phyloP scores from a whole-genome alignment of 345 rosid genomes.

The Eucalyptus sp. region DNA sequence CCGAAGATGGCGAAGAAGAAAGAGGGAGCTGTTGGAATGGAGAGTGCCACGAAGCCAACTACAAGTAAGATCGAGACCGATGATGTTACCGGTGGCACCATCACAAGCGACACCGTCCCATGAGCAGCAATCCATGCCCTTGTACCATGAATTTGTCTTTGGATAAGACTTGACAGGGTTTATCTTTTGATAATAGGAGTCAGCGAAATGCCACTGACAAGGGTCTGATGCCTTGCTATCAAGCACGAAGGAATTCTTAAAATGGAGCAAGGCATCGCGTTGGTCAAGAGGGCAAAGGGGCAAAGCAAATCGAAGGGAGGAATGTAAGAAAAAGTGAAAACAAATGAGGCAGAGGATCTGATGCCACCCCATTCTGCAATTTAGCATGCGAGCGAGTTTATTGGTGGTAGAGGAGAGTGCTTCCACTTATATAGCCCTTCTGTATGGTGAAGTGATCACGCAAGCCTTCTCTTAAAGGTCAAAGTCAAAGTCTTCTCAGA shows the following conservation, averaged over 20 bases:
- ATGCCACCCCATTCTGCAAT: not conserved
- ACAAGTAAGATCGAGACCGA: not conserved
- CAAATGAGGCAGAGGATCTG: not conserved
- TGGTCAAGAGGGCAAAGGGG: not conserved
- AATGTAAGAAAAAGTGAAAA: not conserved
- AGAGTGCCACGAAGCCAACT: not conserved
- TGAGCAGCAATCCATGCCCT: not conserved
- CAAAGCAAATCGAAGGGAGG: not conserved
- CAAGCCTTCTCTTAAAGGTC: not conserved
- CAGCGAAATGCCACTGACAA: fast-evolving
- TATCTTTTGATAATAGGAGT: too few species aligned
- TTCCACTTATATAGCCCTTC: not conserved
- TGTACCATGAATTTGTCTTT: not conserved
- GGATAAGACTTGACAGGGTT: not conserved
- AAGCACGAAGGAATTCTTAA: not conserved
- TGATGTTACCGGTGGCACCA: not conserved
- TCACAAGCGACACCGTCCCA: not conserved
- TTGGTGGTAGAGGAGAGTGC: not conserved
- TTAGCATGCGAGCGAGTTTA: not conserved
- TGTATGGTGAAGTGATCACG: not conserved
- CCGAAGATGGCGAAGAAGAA: not conserved
- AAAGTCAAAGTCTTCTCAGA: not conserved
- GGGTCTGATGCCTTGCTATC: not conserved
- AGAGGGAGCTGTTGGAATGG: not conserved
- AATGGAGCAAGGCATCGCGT: not conserved